Evolutionary conservation across 495 filamentous ascomycete species (phyloP), one percentile per base, ranked within the genome.

Genomic region (Talaromyces nanjingensis): DNA sequence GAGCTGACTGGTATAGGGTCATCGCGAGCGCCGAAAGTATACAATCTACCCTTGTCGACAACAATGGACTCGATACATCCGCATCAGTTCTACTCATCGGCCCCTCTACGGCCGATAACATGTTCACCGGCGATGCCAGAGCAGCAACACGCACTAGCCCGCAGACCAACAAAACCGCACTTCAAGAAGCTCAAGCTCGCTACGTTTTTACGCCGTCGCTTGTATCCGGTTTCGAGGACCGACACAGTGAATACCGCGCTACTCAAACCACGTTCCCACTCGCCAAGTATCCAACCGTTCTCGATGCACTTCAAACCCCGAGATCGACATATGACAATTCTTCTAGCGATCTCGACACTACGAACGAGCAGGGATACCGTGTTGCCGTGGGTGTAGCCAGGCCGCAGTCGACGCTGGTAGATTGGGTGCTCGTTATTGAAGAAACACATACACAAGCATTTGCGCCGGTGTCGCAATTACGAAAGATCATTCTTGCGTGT

Each of bases 371-470:
- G 63, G 83, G 83, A 0, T 63, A 74, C 2, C 68, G 69, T 18
- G 88, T 96, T 22, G 86, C 90, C 4, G 85, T 91, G 2, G 91
- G 91, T 27, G 91, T 82, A 62, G 88, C 91, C 18, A 80, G 87
- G 12, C 84, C 87, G 1, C 78, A 80, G 55, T 88, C 78, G 16
- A 67, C 75, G 1, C 71, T 96, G 33, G 88, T 88, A 18, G 82
- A 91, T 64, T 97, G 92, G 92, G 84, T 88, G 18, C 77, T 97
- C 8, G 66, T 96, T 3, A 83, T 96, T 11, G 93, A 96, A 69
- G 87, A 93, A 72, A 80, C 85, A 12, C 83, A 83, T 56, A 67
- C 71, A 39, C 92, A 96, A 69, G 91, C 91, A 7, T 89, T 85
- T 73, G 79, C 79, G n/a, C 88, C 91, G 1, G 91, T 97, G 33